phyloP scores from a whole-genome alignment of 75 land plant species.

The Larix kaempferi region DNA sequence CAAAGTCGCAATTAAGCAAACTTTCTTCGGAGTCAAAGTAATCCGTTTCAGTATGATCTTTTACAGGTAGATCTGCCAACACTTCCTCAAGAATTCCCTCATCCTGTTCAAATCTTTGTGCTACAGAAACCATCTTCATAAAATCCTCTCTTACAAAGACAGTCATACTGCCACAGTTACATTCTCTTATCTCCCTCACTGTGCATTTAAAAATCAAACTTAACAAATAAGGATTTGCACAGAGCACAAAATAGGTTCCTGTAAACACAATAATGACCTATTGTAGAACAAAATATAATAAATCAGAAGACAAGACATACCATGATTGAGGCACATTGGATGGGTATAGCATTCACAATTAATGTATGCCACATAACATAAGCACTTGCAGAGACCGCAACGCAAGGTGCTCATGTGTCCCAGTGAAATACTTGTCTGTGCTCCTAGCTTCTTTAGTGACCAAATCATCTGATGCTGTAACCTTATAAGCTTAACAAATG shows the following conservation, averaged over 20 bases:
- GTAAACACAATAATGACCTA: background rate
- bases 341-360: slow-evolving; percentile 54
- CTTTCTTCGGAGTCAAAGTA: slow-evolving; percentile 15
- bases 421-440: slow-evolving; percentile 21
- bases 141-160: slow-evolving; percentile 52
- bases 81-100: slow-evolving; percentile 33
- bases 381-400: slow-evolving; percentile 75
- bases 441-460: slow-evolving; percentile 48
- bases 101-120: slow-evolving; percentile 62
- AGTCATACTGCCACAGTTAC: slow-evolving; percentile 47
- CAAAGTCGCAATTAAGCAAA: slow-evolving; percentile 5
- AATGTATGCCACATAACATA: slow-evolving; percentile 66
- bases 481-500: slow-evolving; percentile 69
- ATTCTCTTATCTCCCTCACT: slow-evolving; percentile 34
- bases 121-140: slow-evolving; percentile 50
- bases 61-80: slow-evolving; percentile 4
- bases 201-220: slow-evolving; percentile 6
- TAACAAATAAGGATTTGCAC: background rate
- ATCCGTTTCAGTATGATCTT: slow-evolving; percentile 12
- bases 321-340: slow-evolving; percentile 84
- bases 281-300: background rate
- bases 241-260: background rate
- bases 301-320: slow-evolving; percentile 28
- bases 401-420: slow-evolving; percentile 23
- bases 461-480: slow-evolving; percentile 67